phyloP scores from a whole-genome alignment of 805 yeast species.

The Saccharomycopsis babjevae region DNA sequence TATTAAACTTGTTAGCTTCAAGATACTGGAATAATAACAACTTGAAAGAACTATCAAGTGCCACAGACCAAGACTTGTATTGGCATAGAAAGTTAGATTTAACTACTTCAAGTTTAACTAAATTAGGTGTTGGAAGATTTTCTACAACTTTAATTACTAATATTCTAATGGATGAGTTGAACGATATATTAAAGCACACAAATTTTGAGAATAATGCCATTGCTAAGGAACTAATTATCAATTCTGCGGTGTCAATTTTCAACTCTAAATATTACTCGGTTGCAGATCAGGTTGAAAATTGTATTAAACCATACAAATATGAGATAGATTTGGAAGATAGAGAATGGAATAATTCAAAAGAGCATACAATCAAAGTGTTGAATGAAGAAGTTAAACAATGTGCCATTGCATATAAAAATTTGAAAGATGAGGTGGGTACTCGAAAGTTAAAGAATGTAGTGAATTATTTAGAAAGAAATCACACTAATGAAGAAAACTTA shows the following conservation, averaged over 20 bases:
- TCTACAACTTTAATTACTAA: constrained; percentile 77
- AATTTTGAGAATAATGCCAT: constrained; percentile 78
- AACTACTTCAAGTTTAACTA: constrained; percentile 75
- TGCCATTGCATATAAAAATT: constrained; percentile 43
- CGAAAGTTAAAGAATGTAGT: constrained; percentile 77
- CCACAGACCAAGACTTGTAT: constrained; percentile 57
- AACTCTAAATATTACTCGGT: constrained; percentile 76
- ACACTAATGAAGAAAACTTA: constrained; percentile 51
- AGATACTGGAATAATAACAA: constrained; percentile 82
- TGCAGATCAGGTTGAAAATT: constrained; percentile 97
- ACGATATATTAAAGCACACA: constrained; percentile 60
- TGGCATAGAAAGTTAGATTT: constrained; percentile 87
- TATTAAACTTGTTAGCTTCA: constrained; percentile 76
- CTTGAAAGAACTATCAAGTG: constrained; percentile 44
- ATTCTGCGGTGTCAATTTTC: constrained; percentile 75
- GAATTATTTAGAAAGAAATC: constrained; percentile 39
- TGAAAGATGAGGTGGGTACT: constrained; percentile 70
- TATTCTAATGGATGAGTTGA: constrained; percentile 69
- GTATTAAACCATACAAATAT: constrained; percentile 95
- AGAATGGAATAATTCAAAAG: constrained; percentile 80
- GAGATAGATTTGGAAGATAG: constrained; percentile 94
- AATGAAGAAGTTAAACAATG: constrained; percentile 85
- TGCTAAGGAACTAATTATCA: constrained; percentile 70
- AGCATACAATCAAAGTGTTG: constrained; percentile 60
- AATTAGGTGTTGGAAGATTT: constrained; percentile 86